Conservation (phyloP, 345 rosid genomes). For the Salix arbutifolia region DNA sequence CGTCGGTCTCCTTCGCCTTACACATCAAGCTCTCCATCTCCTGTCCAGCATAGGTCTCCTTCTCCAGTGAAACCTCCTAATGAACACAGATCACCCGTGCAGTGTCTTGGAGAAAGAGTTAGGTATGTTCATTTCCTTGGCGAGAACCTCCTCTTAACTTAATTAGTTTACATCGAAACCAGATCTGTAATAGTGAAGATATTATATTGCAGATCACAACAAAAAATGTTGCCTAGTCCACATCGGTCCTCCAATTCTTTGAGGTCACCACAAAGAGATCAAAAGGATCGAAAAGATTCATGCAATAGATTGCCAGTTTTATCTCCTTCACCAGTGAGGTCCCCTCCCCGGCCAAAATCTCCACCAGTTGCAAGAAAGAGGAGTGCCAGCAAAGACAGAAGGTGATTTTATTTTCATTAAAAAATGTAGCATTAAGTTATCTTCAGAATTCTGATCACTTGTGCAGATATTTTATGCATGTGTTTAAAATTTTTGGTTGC, state of each 20-base stretch:
- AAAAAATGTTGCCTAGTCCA: conserved; percentile 20
- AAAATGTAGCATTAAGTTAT: background rate
- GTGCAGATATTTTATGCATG: background rate
- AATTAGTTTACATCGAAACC: background rate
- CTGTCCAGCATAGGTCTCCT: conserved; percentile 36
- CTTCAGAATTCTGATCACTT: background rate
- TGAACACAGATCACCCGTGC: conserved; percentile 38
- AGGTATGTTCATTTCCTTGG: conserved; percentile 37
- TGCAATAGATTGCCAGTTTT: conserved; percentile 6
- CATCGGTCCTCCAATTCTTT: conserved; percentile 12
- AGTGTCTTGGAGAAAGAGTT: conserved; percentile 40
- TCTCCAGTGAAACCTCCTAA: conserved; percentile 38
- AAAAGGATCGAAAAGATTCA: conserved; percentile 18
- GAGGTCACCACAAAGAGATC: conserved; percentile 17
- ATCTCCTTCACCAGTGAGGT: conserved; percentile 30
- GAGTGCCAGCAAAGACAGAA: conserved; percentile 27
- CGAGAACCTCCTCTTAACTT: background rate
- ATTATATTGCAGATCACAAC: conserved; percentile 19
- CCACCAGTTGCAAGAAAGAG: conserved; percentile 20
- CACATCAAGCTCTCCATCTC: conserved; percentile 47
- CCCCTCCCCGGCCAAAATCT: conserved; percentile 22
- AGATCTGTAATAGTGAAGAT: background rate
- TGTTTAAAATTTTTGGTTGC: background rate
- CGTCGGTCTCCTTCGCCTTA: conserved; percentile 39
- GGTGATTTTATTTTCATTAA: conserved; percentile 22